These are phyloP conservation scores for Plasmopara halstedii DNA, from an alignment of 352 stramenopile genomes.

Conservation along the genomic window DNA sequence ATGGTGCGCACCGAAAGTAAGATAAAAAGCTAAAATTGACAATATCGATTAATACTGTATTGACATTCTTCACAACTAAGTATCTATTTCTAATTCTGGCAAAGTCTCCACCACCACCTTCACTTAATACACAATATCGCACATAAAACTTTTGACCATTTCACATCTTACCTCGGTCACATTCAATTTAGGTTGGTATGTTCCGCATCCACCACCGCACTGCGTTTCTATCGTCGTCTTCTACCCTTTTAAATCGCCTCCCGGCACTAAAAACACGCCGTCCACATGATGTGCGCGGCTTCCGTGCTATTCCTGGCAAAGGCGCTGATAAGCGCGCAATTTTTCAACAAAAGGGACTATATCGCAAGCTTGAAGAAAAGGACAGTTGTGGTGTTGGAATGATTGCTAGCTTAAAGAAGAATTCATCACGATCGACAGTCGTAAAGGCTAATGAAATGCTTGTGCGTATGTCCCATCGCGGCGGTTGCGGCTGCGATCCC, in stretches of 20 bases:
- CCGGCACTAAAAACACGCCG: conserved; percentile 6
- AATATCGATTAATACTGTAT: too few species aligned
- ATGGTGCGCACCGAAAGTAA: too few species aligned
- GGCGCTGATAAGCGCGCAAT: conserved; percentile 46
- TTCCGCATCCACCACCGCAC: conserved; percentile 40
- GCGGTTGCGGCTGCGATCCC: conserved; percentile 93
- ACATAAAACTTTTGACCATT: not conserved
- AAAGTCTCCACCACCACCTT: not conserved
- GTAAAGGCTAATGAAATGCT: conserved; percentile 96
- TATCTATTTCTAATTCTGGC: too few species aligned
- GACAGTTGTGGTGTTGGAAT: conserved; percentile 93
- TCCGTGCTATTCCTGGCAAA: conserved; percentile 36
- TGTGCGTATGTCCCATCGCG: conserved; percentile 93
- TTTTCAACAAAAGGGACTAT: conserved; percentile 52
- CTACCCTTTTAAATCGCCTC: conserved; percentile 13
- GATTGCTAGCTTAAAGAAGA: conserved; percentile 93
- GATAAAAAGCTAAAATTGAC: too few species aligned
- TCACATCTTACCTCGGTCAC: not conserved
- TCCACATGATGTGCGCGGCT: conserved; percentile 20
- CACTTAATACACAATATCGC: not conserved
- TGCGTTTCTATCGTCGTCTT: conserved; percentile 14
- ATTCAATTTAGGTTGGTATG: conserved; percentile 20
- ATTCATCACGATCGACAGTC: conserved; percentile 85
- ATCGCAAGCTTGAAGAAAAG: conserved; percentile 45
- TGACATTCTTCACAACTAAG: too few species aligned